Conservation (phyloP, 345 rosid genomes). For the Trapa bicornis region DNA sequence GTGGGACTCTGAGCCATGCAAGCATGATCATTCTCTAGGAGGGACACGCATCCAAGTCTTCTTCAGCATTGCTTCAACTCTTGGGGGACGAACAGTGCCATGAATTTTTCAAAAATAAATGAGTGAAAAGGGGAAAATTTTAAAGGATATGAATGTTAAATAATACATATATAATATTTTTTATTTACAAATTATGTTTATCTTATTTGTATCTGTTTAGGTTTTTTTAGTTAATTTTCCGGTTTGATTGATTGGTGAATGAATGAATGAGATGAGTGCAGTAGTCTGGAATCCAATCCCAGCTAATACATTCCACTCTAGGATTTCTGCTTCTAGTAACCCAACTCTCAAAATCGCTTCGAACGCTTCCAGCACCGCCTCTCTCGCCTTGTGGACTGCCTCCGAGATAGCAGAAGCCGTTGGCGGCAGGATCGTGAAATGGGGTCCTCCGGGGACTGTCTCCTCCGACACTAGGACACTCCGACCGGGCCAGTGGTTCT, state of each 20-base stretch:
- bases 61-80: too few relatives aligned
- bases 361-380: not conserved
- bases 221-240: too few relatives aligned
- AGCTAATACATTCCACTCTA: not conserved
- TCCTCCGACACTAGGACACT: conserved; percentile 21
- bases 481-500: conserved; percentile 21
- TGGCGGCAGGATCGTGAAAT: conserved; percentile 15
- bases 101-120: too few relatives aligned
- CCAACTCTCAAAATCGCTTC: not conserved
- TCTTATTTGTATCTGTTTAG: too few relatives aligned
- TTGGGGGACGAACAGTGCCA: too few relatives aligned
- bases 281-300: not conserved
- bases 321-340: not conserved
- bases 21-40: too few relatives aligned
- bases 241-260: not conserved
- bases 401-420: conserved; percentile 14
- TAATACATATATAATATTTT: too few relatives aligned
- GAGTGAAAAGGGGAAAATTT: too few relatives aligned
- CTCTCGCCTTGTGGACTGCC: conserved; percentile 1
- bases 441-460: conserved; percentile 24
- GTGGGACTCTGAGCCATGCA: too few relatives aligned
- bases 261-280: not conserved
- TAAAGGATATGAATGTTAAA: too few relatives aligned
- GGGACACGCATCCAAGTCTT: too few relatives aligned
- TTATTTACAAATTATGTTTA: too few relatives aligned